These are phyloP conservation scores for Bjerkandera adusta DNA, from an alignment of 1,284 basidiomycete genomes.

Conservation along the genomic window DNA sequence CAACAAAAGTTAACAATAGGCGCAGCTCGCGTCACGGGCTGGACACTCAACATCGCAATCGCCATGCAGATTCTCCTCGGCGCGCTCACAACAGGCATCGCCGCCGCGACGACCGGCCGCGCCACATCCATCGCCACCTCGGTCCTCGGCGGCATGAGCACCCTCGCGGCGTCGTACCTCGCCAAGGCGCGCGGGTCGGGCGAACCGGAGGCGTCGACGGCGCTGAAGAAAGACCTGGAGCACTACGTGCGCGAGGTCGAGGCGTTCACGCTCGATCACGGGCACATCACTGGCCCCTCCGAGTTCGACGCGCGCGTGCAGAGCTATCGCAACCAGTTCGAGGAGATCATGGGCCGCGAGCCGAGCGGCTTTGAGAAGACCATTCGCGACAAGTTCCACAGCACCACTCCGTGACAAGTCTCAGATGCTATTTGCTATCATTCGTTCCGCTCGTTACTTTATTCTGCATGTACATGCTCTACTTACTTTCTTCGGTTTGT, in stretches of 20 bases:
- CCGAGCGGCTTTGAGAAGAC: conserved; percentile 19
- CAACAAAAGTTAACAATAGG: neutral
- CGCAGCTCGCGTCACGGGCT: conserved; percentile 46
- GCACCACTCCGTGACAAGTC: no score
- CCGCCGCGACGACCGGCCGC: conserved; percentile 44
- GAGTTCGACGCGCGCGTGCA: conserved; percentile 25
- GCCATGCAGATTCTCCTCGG: conserved; percentile 60
- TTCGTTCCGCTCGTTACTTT: no score
- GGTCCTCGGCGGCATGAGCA: conserved; percentile 51
- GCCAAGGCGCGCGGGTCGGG: conserved; percentile 64
- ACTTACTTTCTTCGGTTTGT: no score
- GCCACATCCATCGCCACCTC: conserved; percentile 35
- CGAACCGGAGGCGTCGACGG: conserved; percentile 59
- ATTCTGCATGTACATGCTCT: no score
- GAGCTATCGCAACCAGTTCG: conserved; percentile 30
- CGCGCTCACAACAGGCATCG: conserved; percentile 63
- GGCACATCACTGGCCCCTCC: conserved; percentile 33
- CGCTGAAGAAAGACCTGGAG: conserved; percentile 55
- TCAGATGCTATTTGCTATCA: no score
- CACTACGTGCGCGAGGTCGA: conserved; percentile 59
- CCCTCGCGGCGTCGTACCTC: conserved; percentile 66
- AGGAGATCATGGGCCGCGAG: conserved; percentile 31
- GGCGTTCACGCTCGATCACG: conserved; percentile 57
- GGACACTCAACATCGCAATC: conserved; percentile 52
- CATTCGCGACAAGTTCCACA: no score